Conservation (phyloP, 345 rosid genomes). For the Reutealis trisperma region DNA sequence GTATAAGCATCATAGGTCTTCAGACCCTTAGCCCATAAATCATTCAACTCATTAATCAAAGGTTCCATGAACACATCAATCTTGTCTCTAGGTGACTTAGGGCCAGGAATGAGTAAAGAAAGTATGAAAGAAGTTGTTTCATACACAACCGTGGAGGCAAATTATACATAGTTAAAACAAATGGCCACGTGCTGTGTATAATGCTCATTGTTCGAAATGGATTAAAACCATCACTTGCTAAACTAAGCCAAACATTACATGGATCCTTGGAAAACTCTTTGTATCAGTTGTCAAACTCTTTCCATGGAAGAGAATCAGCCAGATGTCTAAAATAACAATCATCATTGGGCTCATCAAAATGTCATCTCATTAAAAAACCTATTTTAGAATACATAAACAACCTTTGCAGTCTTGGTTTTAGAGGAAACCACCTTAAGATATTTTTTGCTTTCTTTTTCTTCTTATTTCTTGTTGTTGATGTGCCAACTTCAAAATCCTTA, state of each 20-base stretch:
- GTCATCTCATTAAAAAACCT: neutral
- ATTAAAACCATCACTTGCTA: slow-evolving; percentile 4
- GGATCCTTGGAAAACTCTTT: neutral
- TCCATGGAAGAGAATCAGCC: neutral
- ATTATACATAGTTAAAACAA: neutral
- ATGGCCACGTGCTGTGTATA: neutral
- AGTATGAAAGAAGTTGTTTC: slow-evolving; percentile 1
- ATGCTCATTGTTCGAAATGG: neutral
- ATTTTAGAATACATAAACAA: slow-evolving; percentile 12
- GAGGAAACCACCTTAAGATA: neutral
- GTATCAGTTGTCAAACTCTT: neutral
- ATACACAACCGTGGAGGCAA: slow-evolving; percentile 9
- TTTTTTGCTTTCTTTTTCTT: neutral
- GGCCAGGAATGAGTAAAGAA: neutral
- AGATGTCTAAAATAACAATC: slow-evolving; percentile 7
- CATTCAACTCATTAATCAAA: neutral
- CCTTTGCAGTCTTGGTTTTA: slow-evolving; percentile 14
- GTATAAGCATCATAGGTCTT: slow-evolving; percentile 3
- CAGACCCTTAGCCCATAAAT: neutral
- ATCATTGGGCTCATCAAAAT: neutral
- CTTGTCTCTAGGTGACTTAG: neutral
- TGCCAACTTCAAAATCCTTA: neutral
- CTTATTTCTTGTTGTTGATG: neutral
- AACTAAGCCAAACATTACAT: neutral
- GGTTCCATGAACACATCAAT: slow-evolving; percentile 1